Conservation (phyloP, 495 filamentous ascomycete species). For the Usnea hakonensis region DNA sequence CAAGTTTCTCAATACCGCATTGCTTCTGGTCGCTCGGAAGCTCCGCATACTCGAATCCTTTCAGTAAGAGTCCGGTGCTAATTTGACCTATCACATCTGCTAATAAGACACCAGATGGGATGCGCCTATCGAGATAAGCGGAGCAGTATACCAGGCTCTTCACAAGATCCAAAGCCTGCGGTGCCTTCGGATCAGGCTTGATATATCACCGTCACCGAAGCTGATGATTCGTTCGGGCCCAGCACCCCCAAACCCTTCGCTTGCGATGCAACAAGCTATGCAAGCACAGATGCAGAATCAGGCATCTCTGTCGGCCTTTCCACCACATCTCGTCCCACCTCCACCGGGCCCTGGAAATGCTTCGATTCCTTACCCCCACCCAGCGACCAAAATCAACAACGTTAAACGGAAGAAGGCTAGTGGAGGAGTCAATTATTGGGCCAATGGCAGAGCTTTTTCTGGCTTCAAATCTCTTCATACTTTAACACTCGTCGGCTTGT, state of each 20-base stretch:
- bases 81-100: slow-evolving; percentile 6
- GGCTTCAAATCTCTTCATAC: slow-evolving; percentile 49
- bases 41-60: slow-evolving; percentile 49
- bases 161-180: slow-evolving; percentile 39
- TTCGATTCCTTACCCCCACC: slow-evolving; percentile 14
- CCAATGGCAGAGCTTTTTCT: slow-evolving; percentile 40
- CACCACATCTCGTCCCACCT: slow-evolving; percentile 7
- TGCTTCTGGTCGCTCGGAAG: slow-evolving; percentile 48
- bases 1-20: slow-evolving; percentile 54
- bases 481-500: slow-evolving; percentile 50
- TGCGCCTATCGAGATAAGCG: slow-evolving; percentile 52
- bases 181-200: slow-evolving; percentile 29
- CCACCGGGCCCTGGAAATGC: neutral
- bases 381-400: slow-evolving; percentile 3
- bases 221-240: slow-evolving; percentile 36
- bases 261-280: slow-evolving; percentile 2
- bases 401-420: slow-evolving; percentile 18
- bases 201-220: slow-evolving; percentile 43
- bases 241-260: slow-evolving; percentile 7
- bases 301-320: neutral
- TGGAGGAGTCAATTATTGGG: slow-evolving; percentile 19
- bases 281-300: slow-evolving; percentile 12
- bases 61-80: slow-evolving; percentile 30
- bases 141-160: slow-evolving; percentile 48
- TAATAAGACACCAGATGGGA: slow-evolving; percentile 44